Percentiles rank a stretch among this genome's conserved stretches.
Evolutionary conservation across 108 stramenopile genomes (phyloP).

Genomic region (Craspedostauros australis): DNA sequence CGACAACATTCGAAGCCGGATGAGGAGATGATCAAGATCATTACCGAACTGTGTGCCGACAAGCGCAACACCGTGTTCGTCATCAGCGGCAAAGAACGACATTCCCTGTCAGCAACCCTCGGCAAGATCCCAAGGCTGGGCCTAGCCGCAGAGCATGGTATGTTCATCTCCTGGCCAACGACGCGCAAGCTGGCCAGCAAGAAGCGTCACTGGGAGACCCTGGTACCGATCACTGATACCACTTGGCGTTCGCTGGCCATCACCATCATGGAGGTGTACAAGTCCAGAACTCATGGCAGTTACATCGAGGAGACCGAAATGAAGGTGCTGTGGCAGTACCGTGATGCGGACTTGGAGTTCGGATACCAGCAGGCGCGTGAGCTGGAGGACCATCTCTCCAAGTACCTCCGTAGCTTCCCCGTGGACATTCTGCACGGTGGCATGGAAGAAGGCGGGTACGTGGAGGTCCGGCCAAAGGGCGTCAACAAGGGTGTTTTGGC

Average conservation of each 20-base stretch:
- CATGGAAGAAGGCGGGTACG: slow-evolving; percentile 82
- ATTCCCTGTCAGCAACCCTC: slow-evolving; percentile 73
- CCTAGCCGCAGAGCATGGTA: slow-evolving; percentile 89
- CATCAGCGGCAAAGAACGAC: slow-evolving; percentile 83
- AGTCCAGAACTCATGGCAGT: slow-evolving; percentile 88
- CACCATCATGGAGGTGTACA: slow-evolving; percentile 90
- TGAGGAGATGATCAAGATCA: slow-evolving; percentile 56
- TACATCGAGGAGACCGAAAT: slow-evolving; percentile 87
- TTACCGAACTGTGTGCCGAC: slow-evolving; percentile 77
- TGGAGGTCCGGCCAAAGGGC: slow-evolving; percentile 83
- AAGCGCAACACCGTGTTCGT: slow-evolving; percentile 87
- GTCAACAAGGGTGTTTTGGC: slow-evolving; percentile 87
- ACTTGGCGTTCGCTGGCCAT: slow-evolving; percentile 79
- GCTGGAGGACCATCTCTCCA: slow-evolving; percentile 92
- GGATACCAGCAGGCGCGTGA: slow-evolving; percentile 92
- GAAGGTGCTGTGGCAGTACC: slow-evolving; percentile 96
- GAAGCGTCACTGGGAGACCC: slow-evolving; percentile 72
- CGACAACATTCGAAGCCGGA: slow-evolving; percentile 62
- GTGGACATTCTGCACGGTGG: slow-evolving; percentile 92
- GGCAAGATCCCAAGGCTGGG: slow-evolving; percentile 78
- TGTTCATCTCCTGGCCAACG: slow-evolving; percentile 89
- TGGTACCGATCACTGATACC: slow-evolving; percentile 87
- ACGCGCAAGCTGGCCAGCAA: slow-evolving; percentile 40
- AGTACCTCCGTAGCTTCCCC: slow-evolving; percentile 81
- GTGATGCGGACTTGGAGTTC: slow-evolving; percentile 97